Percentiles rank a stretch among this genome's conserved stretches.
Conservation (phyloP, 2,329 filamentous ascomycete genomes). For the Colletotrichum cuscutae region DNA sequence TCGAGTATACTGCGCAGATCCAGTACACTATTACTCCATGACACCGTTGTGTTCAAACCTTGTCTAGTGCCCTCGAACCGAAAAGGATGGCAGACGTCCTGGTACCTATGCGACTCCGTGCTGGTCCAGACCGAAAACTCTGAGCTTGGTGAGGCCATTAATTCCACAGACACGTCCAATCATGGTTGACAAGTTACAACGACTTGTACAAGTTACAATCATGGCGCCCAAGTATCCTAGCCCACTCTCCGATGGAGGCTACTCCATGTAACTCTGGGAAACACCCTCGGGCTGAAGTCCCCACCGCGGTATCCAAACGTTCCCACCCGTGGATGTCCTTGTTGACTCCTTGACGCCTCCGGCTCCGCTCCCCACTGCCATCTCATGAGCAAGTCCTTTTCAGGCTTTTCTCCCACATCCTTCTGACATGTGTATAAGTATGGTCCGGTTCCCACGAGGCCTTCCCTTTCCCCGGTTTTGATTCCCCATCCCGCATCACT, state of each 20-base stretch:
- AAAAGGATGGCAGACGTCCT: slow-evolving; percentile 19
- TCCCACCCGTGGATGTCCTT: neutral
- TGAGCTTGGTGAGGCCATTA: slow-evolving; percentile 28
- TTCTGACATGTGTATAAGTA: slow-evolving; percentile 30
- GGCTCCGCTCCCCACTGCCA: slow-evolving; percentile 31
- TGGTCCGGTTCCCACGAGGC: neutral
- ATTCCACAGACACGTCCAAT: slow-evolving; percentile 22
- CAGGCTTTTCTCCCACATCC: neutral
- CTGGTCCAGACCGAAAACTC: slow-evolving; percentile 32
- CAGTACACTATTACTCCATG: neutral
- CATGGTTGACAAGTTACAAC: slow-evolving; percentile 17
- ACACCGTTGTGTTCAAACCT: neutral
- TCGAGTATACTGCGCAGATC: neutral
- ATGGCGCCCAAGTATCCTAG: slow-evolving; percentile 15
- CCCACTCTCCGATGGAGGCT: slow-evolving; percentile 30
- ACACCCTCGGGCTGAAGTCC: slow-evolving; percentile 25
- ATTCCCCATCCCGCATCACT: slow-evolving; percentile 29
- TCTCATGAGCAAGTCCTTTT: slow-evolving; percentile 13
- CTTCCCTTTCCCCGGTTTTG: slow-evolving; percentile 3
- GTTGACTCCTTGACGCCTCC: slow-evolving; percentile 22
- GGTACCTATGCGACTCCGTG: neutral
- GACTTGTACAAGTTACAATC: slow-evolving; percentile 25
- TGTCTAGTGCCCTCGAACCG: neutral
- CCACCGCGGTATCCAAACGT: slow-evolving; percentile 14
- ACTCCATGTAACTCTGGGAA: slow-evolving; percentile 33